Evolutionary conservation across 164 flowering plant species (phyloP).

Genomic region (Magnolia kwangsiensis): DNA sequence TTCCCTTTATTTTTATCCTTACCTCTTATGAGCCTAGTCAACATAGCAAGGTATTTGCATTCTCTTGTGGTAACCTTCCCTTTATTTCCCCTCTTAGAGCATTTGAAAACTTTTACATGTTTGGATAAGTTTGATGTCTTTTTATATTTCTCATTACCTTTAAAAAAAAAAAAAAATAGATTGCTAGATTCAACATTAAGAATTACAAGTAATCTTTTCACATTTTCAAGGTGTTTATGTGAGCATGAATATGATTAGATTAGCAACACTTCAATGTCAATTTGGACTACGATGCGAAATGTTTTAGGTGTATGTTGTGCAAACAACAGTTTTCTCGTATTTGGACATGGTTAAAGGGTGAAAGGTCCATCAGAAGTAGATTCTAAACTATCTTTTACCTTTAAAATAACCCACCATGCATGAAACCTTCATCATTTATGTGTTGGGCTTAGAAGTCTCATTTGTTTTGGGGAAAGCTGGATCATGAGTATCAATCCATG

Average conservation of each 20-base stretch:
- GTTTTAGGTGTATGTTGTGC: neutral
- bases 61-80: no score
- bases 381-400: no score
- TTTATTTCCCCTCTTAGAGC: neutral
- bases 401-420: neutral
- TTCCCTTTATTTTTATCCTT: constrained; percentile 43
- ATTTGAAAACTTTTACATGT: neutral
- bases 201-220: neutral
- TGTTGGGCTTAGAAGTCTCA: neutral
- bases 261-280: neutral
- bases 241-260: neutral
- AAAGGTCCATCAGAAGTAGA: neutral
- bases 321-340: neutral
- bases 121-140: neutral
- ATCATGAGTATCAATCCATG: no score
- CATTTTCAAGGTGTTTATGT: no score
- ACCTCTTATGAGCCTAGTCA: constrained; percentile 85
- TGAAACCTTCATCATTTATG: neutral
- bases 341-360: neutral
- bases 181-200: neutral
- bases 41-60: constrained; percentile 73
- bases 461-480: neutral
- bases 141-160: neutral
- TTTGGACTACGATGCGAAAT: neutral
- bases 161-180: no score